These are phyloP conservation scores for Geopyxis carbonaria DNA, from an alignment of 495 filamentous ascomycete species.

Conservation along the genomic window DNA sequence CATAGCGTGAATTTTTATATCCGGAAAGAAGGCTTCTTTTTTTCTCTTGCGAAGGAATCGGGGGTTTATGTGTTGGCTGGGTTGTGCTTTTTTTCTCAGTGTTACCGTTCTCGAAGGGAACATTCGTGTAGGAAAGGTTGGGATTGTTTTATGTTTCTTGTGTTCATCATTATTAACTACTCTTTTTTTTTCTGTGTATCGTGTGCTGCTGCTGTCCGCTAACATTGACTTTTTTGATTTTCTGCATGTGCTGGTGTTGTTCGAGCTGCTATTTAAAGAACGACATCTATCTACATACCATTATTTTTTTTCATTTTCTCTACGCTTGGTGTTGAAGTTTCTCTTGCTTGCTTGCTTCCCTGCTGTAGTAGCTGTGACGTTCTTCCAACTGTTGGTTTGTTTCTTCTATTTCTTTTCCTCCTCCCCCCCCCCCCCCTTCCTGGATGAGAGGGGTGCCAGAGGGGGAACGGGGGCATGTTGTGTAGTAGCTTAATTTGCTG, in stretches of 20 bases:
- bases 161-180: neutral
- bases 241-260: too few relatives aligned
- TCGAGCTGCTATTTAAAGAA: too few relatives aligned
- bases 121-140: neutral
- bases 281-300: neutral
- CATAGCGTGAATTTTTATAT: slow-evolving; percentile 10
- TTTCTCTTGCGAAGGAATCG: slow-evolving; percentile 5
- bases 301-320: neutral
- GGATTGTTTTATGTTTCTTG: neutral
- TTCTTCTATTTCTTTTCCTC: neutral
- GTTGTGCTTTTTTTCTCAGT: too few relatives aligned
- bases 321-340: too few relatives aligned
- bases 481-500: too few relatives aligned
- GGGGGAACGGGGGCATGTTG: too few relatives aligned
- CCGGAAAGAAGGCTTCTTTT: slow-evolving; percentile 4
- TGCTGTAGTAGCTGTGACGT: neutral
- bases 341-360: neutral
- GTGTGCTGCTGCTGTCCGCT: too few relatives aligned
- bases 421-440: too few relatives aligned
- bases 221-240: too few relatives aligned
- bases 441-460: too few relatives aligned
- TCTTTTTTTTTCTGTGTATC: too few relatives aligned
- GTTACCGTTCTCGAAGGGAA: too few relatives aligned
- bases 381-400: neutral
- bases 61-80: neutral